phyloP scores from a whole-genome alignment of 768 basidiomycete species.

The Amanita fuliginea region DNA sequence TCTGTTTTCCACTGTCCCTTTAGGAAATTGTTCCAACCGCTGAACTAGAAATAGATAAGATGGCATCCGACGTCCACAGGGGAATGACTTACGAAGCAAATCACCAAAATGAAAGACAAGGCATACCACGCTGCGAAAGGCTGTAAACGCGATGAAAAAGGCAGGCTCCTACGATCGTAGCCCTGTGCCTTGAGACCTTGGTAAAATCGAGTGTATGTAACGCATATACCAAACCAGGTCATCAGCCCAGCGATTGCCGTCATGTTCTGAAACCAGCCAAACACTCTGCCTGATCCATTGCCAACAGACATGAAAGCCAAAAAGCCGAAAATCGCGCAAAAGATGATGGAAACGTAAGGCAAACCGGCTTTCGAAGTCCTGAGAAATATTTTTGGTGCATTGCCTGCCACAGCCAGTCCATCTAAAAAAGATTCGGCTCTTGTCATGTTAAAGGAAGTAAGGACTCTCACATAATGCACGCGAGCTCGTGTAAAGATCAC shows the following conservation, averaged over 20 bases:
- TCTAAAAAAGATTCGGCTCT: conserved; percentile 27
- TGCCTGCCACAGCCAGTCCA: conserved; percentile 68
- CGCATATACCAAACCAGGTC: conserved; percentile 71
- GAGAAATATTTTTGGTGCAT: conserved; percentile 75
- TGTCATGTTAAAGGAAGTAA: conserved; percentile 3
- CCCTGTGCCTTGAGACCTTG: conserved; percentile 76
- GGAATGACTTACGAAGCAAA: conserved; percentile 46
- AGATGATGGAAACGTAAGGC: conserved; percentile 62
- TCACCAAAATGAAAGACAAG: conserved; percentile 27
- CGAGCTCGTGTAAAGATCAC: conserved; percentile 84
- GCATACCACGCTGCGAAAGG: conserved; percentile 66
- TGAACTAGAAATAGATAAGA: conserved; percentile 20
- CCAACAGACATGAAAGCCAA: conserved; percentile 80
- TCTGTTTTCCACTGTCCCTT: conserved; percentile 36
- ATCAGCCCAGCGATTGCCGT: conserved; percentile 58
- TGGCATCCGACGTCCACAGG: not conserved
- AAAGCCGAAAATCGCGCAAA: conserved; percentile 52
- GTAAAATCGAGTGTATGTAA: conserved; percentile 80
- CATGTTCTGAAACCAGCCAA: conserved; percentile 74
- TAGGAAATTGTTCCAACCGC: conserved; percentile 31
- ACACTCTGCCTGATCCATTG: conserved; percentile 58
- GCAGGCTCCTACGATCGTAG: conserved; percentile 57
- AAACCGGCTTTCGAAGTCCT: conserved; percentile 62
- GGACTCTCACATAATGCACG: conserved; percentile 63
- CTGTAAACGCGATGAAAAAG: conserved; percentile 57